These are phyloP conservation scores for Poa annua DNA, from an alignment of 176 grass and related monocot species.

Conservation along the genomic window DNA sequence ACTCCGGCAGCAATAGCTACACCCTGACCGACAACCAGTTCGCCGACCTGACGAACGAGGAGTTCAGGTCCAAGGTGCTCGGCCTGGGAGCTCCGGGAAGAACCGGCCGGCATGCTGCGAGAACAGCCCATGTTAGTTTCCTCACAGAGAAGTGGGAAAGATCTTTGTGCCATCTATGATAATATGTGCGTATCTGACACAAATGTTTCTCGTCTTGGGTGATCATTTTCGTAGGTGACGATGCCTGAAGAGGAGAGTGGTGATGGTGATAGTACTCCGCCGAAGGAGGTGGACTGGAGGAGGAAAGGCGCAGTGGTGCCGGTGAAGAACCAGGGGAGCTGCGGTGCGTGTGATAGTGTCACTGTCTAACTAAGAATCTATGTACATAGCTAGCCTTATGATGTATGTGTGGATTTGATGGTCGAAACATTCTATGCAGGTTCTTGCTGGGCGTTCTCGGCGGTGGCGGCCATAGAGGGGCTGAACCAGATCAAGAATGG, in stretches of 20 bases:
- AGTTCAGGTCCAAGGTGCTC: slow-evolving; percentile 53
- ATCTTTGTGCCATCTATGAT: too few species aligned
- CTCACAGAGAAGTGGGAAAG: too few species aligned
- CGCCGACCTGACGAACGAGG: slow-evolving; percentile 69
- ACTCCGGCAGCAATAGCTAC: slow-evolving; percentile 45
- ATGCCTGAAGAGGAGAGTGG: background rate
- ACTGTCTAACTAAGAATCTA: background rate
- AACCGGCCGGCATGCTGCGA: background rate
- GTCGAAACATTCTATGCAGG: slow-evolving; percentile 10
- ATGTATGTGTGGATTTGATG: too few species aligned
- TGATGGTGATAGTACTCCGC: background rate
- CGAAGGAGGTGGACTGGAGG: slow-evolving; percentile 56
- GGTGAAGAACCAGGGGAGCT: slow-evolving; percentile 61
- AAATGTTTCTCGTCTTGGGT: background rate
- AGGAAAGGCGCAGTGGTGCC: slow-evolving; percentile 44
- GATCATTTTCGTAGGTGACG: background rate
- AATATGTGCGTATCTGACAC: background rate
- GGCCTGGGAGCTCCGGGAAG: background rate
- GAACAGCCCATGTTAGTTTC: slow-evolving; percentile 15
- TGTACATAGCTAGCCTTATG: too few species aligned
- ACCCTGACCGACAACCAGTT: slow-evolving; percentile 50
- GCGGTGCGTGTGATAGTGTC: slow-evolving; percentile 35
- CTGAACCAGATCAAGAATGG: slow-evolving; percentile 64
- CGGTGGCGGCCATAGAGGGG: slow-evolving; percentile 72
- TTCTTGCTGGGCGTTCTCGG: slow-evolving; percentile 72